A percentile compares a stretch with the other conserved stretches of the same genome.
phyloP scores from a whole-genome alignment of 2,329 filamentous ascomycete genomes.

The Torrubiella hemipterigena region DNA sequence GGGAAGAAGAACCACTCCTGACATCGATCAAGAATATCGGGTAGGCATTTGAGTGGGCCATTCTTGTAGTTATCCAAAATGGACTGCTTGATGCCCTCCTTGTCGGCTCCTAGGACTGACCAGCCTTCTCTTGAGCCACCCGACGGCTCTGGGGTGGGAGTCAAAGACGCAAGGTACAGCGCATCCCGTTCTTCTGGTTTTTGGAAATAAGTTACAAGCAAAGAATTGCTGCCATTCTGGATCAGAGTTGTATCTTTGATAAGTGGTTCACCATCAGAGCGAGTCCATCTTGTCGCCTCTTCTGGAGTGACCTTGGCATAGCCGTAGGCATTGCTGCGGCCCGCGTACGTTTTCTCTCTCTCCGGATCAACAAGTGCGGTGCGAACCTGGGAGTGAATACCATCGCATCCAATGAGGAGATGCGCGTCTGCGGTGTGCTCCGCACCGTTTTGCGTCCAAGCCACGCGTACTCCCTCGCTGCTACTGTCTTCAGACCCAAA shows the following conservation, averaged over 20 bases:
- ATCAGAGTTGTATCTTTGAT: constrained; percentile 12
- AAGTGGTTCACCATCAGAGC: constrained; percentile 9
- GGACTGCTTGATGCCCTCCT: constrained; percentile 8
- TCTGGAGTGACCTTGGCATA: constrained; percentile 7
- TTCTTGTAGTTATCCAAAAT: constrained; percentile 8
- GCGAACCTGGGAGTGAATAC: constrained; percentile 24
- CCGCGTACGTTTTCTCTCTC: constrained; percentile 18
- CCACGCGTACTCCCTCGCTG: constrained; percentile 1
- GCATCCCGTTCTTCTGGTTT: constrained; percentile 4
- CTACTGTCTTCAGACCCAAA: constrained; percentile 1
- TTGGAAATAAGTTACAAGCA: constrained; percentile 12
- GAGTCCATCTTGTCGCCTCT: constrained; percentile 4
- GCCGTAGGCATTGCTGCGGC: constrained; percentile 14
- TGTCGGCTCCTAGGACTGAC: constrained; percentile 11
- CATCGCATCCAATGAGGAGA: constrained; percentile 23
- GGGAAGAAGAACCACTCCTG: constrained; percentile 21
- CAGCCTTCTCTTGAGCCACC: constrained; percentile 13
- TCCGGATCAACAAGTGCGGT: constrained; percentile 13
- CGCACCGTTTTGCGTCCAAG: not conserved
- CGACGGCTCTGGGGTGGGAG: constrained; percentile 10
- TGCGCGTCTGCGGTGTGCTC: constrained; percentile 10
- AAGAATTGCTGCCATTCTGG: constrained; percentile 9
- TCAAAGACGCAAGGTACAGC: constrained; percentile 12
- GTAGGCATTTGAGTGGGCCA: constrained; percentile 8
- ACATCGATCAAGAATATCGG: constrained; percentile 10